Conservation (phyloP, 305 asterid genomes). For the Solanum hybrid region DNA sequence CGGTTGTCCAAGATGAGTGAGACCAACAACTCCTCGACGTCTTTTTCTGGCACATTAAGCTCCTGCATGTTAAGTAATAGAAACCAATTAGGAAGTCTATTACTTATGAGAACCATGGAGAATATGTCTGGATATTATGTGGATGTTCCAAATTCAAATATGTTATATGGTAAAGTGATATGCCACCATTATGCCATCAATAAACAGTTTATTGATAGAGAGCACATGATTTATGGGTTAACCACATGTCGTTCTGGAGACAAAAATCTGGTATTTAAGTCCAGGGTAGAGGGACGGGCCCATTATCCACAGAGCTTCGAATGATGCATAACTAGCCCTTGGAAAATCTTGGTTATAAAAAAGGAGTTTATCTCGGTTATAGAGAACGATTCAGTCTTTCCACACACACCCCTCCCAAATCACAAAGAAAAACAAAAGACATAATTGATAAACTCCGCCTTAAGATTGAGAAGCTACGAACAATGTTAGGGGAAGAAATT, state of each 20-base stretch:
- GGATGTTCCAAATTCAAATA: neutral
- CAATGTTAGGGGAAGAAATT: neutral
- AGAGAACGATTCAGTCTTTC: neutral
- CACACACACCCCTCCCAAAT: neutral
- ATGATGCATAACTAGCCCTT: neutral
- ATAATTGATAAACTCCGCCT: neutral
- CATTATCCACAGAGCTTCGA: neutral
- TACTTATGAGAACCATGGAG: neutral
- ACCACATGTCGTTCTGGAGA: neutral
- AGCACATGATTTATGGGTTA: neutral
- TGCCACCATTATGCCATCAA: neutral
- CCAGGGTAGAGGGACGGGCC: neutral
- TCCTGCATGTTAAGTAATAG: conserved; percentile 41
- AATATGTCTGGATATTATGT: neutral
- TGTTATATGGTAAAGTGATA: neutral
- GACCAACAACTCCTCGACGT: conserved; percentile 83
- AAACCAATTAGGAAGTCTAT: neutral
- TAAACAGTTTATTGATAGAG: neutral
- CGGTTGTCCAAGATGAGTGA: conserved; percentile 91
- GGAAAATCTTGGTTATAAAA: neutral
- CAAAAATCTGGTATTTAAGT: neutral
- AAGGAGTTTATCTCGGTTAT: neutral
- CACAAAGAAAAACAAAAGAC: neutral
- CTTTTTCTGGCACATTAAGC: conserved; percentile 94
- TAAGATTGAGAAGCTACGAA: neutral